These are phyloP conservation scores for Chaetomiaceae sp. DNA, from an alignment of 2,329 filamentous ascomycete genomes.

Conservation along the genomic window DNA sequence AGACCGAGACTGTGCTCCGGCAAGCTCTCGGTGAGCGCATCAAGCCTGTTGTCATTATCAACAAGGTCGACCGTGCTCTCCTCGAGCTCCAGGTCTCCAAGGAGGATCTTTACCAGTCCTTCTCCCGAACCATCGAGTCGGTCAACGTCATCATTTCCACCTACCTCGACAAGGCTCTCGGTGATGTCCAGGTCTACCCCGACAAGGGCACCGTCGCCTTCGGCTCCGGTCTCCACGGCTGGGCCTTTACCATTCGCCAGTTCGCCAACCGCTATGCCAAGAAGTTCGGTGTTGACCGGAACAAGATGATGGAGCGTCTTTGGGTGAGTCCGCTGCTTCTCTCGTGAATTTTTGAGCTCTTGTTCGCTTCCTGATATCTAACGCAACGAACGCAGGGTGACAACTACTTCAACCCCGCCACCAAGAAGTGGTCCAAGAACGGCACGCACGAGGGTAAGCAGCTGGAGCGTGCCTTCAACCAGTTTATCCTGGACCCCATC, in stretches of 20 bases:
- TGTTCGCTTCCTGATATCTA: conserved; percentile 17
- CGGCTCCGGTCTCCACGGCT: conserved; percentile 99
- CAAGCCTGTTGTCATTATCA: conserved; percentile 99
- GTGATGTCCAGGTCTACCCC: conserved; percentile 98
- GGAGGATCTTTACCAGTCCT: conserved; percentile 99
- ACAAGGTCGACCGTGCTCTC: conserved; percentile 99
- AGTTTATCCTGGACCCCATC: conserved; percentile 99
- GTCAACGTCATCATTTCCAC: conserved; percentile 99
- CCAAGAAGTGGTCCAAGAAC: conserved; percentile 99
- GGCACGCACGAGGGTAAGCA: conserved; percentile 75
- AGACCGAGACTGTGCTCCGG: conserved; percentile 98
- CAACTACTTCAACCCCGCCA: conserved; percentile 99
- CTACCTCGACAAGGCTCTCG: conserved; percentile 93
- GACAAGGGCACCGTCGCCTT: conserved; percentile 97
- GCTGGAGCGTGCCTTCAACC: conserved; percentile 98
- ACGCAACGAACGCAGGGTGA: conserved; percentile 60
- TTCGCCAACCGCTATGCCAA: conserved; percentile 95
- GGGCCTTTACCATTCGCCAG: conserved; percentile 98
- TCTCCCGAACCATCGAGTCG: conserved; percentile 98
- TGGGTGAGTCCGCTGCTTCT: conserved; percentile 57
- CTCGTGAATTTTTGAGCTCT: not conserved
- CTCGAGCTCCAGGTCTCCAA: conserved; percentile 98
- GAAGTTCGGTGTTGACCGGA: conserved; percentile 99
- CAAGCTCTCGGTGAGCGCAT: conserved; percentile 99
- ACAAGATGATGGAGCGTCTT: conserved; percentile 99